Base-by-base conservation (phyloP, 257 asterid genomes). In the Osmanthus fragrans region DNA sequence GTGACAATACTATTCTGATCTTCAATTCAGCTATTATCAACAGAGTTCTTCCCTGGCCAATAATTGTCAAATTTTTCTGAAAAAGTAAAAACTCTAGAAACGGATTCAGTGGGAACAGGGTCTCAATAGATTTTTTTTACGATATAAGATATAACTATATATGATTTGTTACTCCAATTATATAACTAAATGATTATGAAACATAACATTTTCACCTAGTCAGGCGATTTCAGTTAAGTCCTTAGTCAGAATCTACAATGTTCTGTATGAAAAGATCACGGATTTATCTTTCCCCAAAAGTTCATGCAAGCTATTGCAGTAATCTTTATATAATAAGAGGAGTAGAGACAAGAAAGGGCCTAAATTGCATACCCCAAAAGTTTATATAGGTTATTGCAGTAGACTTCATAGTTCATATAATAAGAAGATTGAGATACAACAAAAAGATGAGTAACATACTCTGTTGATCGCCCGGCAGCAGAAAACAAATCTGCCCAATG, bases 401-500 rank as follows among this genome's bases (percentile, higher is more conserved):
- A 19, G 19, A 7, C 64, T 54, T 54, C 64, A 51, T 16, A 51
- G 54, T 15, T 13, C 6, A 47, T 47, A 47, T 19, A 54, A n/a
- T 6, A n/a, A 54, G 9, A 54, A 9, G 11, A 54, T 54, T 54
- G 65, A 36, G 70, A 7, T 77, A 73, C 72, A 75, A 78, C 58
- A 56, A 65, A 21, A 80, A 72, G 68, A 71, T 37, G 47, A 54
- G 80, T 82, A 60, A 78, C 98, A 67, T 96, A 96, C 99, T 96
- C 99, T 1, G 98, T 90, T 42, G 99, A 90, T 87, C 97, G 89
- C 78, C 99, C 99, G 3, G 99, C 98, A 85, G 97, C 92, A 80
- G 97, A 84, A 85, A 96, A 96, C 70, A 96, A 84, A 93, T 96
- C 98, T 34, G 92, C 97, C 99, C 99, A 96, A 83, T 96, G 99